Evolutionary conservation across 768 basidiomycete genomes (phyloP).

Genomic region (Podaxis pistillaris): DNA sequence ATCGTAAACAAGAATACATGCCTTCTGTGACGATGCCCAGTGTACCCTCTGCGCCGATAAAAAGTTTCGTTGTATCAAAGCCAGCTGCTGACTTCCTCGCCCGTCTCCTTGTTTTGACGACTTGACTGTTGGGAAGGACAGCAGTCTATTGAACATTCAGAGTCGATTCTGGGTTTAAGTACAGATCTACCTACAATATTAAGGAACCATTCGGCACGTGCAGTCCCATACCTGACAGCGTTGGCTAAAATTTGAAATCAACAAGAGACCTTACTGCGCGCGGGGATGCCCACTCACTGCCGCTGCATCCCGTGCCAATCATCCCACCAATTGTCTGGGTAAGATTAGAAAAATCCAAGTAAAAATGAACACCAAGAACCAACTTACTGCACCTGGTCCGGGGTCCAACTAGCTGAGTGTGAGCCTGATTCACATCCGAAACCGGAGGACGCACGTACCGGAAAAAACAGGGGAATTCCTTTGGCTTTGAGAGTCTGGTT

Average conservation of each 20-base stretch:
- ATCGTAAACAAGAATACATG: conserved; percentile 18
- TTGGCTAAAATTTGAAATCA: conserved; percentile 48
- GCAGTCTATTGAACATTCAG: conserved; percentile 54
- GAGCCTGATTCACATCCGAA: not conserved
- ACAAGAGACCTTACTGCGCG: not conserved
- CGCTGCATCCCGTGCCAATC: conserved; percentile 84
- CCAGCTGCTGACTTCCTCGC: conserved; percentile 86
- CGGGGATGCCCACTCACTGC: conserved; percentile 50
- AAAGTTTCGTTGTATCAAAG: conserved; percentile 83
- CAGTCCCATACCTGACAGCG: conserved; percentile 84
- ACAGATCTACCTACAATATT: conserved; percentile 55
- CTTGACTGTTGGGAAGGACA: conserved; percentile 80
- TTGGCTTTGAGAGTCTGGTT: conserved; percentile 65
- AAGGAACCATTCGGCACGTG: conserved; percentile 85
- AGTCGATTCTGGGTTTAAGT: not conserved
- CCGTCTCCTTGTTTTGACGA: conserved; percentile 81
- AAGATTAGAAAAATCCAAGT: not conserved
- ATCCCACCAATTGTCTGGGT: conserved; percentile 80
- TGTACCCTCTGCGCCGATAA: conserved; percentile 90
- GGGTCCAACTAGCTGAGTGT: conserved; percentile 55
- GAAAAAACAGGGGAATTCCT: conserved; percentile 83
- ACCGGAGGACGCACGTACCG: conserved; percentile 38
- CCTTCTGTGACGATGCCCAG: conserved; percentile 90
- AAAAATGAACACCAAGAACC: not conserved
- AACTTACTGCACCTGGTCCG: conserved; percentile 65